A percentile compares a stretch with the other conserved stretches of the same genome.
phyloP scores from a whole-genome alignment of 176 grass and related monocot genomes.

The Musa schizocarpa region DNA sequence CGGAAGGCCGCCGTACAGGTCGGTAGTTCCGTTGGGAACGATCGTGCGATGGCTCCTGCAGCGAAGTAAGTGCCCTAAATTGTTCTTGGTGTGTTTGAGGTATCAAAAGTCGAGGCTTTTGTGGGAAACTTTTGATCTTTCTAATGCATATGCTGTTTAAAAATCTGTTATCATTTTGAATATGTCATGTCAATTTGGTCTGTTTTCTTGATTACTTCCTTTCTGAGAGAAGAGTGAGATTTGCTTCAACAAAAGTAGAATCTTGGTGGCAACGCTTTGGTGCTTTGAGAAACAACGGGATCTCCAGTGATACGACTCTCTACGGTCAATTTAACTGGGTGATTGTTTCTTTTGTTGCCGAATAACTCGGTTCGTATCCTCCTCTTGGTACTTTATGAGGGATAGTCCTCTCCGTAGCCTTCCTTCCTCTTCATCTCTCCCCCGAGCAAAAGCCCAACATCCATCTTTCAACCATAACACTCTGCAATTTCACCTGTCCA shows the following conservation, averaged over 20 bases:
- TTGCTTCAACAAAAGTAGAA: not conserved
- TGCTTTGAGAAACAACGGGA: not conserved
- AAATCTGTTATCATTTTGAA: not conserved
- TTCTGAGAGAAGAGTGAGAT: not conserved
- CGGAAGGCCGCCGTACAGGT: conserved; percentile 26
- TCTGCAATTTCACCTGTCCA: not conserved
- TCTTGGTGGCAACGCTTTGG: not conserved
- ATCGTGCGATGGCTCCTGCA: conserved; percentile 21
- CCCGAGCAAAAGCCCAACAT: no score
- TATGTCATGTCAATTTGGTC: not conserved
- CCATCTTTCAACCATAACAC: not conserved
- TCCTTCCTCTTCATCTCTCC: not conserved
- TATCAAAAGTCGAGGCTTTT: not conserved
- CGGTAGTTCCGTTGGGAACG: not conserved
- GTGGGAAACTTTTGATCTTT: not conserved
- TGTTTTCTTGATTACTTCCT: not conserved
- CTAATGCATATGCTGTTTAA: not conserved
- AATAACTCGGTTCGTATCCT: not conserved
- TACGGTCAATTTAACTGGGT: not conserved
- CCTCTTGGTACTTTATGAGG: not conserved
- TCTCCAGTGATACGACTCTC: no score
- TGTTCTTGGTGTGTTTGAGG: not conserved
- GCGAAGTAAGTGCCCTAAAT: conserved; percentile 41
- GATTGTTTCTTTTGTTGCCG: not conserved
- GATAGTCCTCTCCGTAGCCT: not conserved